These are phyloP conservation scores for Globisporangium middletonii DNA, from an alignment of 352 stramenopile genomes.

Conservation along the genomic window DNA sequence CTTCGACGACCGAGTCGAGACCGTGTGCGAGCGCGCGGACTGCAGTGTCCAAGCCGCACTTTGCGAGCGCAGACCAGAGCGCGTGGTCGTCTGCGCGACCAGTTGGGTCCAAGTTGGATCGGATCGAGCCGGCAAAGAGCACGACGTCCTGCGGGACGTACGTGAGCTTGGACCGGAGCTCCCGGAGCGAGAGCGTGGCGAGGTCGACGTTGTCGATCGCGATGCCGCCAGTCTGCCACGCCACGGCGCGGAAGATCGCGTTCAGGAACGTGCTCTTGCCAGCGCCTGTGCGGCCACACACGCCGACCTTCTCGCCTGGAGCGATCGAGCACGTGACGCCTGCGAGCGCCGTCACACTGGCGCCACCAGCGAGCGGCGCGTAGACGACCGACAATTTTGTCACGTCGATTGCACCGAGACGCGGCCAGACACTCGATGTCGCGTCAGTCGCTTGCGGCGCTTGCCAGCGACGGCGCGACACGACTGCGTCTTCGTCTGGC, in stretches of 20 bases:
- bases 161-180: conserved; percentile 62
- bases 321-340: conserved; percentile 40
- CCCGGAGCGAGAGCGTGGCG: conserved; percentile 43
- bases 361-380: neutral
- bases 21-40: conserved; percentile 38
- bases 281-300: conserved; percentile 86
- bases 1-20: conserved; percentile 43
- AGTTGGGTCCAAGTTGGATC: conserved; percentile 80
- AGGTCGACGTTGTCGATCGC: conserved; percentile 72
- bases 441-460: neutral
- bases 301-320: conserved; percentile 62
- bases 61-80: conserved; percentile 50
- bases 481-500: conserved; percentile 33
- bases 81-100: conserved; percentile 30
- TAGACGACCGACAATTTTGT: conserved; percentile 46
- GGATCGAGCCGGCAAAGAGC: conserved; percentile 77
- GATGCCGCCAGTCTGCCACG: conserved; percentile 46
- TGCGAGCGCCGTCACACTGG: conserved; percentile 27
- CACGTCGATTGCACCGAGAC: conserved; percentile 44
- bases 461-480: conserved; percentile 3
- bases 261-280: conserved; percentile 89
- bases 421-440: conserved; percentile 28
- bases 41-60: conserved; percentile 38
- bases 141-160: conserved; percentile 84
- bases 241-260: conserved; percentile 68